Conservation (phyloP, 2,329 filamentous ascomycete species). For the Beauveria pseudobassiana region DNA sequence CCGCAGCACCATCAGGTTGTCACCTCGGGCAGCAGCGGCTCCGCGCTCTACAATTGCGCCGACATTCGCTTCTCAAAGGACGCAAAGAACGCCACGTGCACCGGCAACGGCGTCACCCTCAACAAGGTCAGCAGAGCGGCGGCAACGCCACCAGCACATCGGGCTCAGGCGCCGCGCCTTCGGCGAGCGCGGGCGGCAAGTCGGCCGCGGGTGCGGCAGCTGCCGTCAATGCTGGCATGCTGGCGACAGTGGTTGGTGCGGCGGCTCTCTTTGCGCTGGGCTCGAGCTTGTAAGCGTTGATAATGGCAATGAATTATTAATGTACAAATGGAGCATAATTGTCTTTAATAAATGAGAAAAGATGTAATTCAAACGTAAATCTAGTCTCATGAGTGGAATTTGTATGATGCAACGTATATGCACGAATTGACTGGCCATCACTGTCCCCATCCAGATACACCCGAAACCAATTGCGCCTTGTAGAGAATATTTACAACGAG, state of each 20-base stretch:
- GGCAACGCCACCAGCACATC: background rate
- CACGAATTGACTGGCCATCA: background rate
- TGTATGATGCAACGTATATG: background rate
- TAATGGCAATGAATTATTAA: background rate
- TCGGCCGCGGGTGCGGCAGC: background rate
- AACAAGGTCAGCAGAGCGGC: constrained; percentile 19
- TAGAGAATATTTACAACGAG: constrained; percentile 11
- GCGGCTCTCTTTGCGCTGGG: background rate
- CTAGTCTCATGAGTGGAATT: background rate
- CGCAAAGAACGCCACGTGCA: constrained; percentile 37
- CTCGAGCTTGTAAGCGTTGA: background rate
- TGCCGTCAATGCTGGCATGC: background rate
- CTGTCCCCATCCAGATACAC: constrained; percentile 1
- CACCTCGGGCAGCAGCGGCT: constrained; percentile 48
- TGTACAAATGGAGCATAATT: background rate
- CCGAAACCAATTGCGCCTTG: background rate
- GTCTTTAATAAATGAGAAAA: background rate
- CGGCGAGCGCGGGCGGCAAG: constrained; percentile 10
- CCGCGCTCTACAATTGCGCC: constrained; percentile 67
- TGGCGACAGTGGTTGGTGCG: background rate
- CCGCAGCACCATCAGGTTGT: constrained; percentile 64
- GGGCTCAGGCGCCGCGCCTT: background rate
- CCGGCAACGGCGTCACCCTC: constrained; percentile 35
- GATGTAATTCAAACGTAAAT: background rate
- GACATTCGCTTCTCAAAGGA: constrained; percentile 59